A percentile compares a stretch with the other conserved stretches of the same genome.
Conservation (phyloP, 2,329 filamentous ascomycete species). For the Sporothrix mexicana region DNA sequence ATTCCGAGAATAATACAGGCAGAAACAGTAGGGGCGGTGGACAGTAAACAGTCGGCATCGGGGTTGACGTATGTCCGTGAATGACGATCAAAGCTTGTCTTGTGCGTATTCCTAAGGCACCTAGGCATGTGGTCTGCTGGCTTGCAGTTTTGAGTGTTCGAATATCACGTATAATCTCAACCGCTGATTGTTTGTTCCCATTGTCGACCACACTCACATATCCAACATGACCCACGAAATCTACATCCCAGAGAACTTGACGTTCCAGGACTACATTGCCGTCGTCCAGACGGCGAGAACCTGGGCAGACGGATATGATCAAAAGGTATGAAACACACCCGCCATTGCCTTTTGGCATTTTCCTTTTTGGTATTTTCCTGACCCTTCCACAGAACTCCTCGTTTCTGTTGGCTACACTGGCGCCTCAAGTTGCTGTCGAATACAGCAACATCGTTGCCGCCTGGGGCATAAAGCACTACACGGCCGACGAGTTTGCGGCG, state of each 20-base stretch:
- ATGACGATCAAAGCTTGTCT: neutral
- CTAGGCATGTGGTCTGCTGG: neutral
- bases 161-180: neutral
- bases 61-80: no score
- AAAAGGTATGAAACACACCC: constrained; percentile 5
- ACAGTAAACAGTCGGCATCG: no score
- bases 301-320: constrained; percentile 12
- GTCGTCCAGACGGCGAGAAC: constrained; percentile 3
- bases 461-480: neutral
- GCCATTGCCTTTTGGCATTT: no score
- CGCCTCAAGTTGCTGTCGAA: neutral
- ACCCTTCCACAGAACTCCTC: neutral
- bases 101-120: neutral
- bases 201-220: neutral
- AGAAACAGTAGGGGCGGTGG: no score
- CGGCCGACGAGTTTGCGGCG: neutral
- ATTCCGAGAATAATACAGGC: no score
- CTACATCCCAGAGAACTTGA: constrained; percentile 20
- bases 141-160: no score
- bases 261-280: constrained; percentile 23
- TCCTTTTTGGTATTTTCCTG: no score
- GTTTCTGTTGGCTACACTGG: neutral
- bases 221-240: neutral
- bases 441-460: neutral
- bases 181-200: neutral